Base-by-base conservation (phyloP, 2,329 filamentous ascomycete species). In the Aureobasidium leucospermi region DNA sequence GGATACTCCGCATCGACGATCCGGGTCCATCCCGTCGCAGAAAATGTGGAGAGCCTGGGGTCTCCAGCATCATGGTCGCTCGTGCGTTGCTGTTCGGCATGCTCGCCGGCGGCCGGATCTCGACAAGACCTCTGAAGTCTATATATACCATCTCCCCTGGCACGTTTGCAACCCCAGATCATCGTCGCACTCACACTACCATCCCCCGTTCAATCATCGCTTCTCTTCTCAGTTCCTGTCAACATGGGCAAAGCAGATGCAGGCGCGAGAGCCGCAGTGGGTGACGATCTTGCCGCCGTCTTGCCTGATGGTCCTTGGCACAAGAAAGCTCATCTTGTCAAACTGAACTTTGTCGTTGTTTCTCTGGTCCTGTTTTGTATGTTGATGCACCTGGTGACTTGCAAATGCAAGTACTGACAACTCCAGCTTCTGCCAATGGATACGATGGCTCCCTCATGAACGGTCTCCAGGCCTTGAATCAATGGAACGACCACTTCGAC, bases 401-500 rank as follows among this genome's bases (percentile, higher is more conserved):
- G 23, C 23, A 23, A 23, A 23, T 49, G 8, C 64, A 41, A 28
- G 3, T 29, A 16, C 53, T 57, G 7, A 46, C 16, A 8, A 23
- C 2, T 5, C 11, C 31, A 57, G 53, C 55, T 47, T 58, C 55
- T 11, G 47, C 47, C 8, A 51, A 51, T n/a, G 47, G 47, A 7
- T 51, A 56, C 31, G 52, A 56, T 23, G 55, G 63, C 8, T 74
- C 73, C 1, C 70, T 78, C 60, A 75, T 76, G 73, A 78, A 78
- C 61, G 76, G 75, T 13, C 68, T 79, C 0, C 75, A 78, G 53
- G 71, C 75, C 7, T 67, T 77, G 0, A 60, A 68, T 0, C 67
- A 72, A 62, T 79, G 77, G 76, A 70, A 72, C 55, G 57, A 63
- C 1, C 76, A 76, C 59, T 76, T 79, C 52, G 67, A 69, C 31